These are phyloP conservation scores for Lipomyces yamanashiensis DNA, from an alignment of 805 yeast genomes.

Conservation along the genomic window DNA sequence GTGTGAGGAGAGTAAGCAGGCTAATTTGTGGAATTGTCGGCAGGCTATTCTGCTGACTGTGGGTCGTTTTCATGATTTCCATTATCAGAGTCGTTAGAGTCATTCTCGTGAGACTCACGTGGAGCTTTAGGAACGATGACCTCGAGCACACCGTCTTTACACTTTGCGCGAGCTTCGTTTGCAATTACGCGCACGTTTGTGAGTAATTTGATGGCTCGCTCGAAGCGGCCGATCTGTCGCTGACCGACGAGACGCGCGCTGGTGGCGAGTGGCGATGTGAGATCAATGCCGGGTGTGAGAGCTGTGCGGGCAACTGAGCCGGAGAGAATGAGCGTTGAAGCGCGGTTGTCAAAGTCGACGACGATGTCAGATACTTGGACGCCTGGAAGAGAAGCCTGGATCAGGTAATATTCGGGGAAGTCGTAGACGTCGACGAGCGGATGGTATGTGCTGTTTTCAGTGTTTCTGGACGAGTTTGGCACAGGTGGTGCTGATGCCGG, in stretches of 20 bases:
- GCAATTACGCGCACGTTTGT: constrained; percentile 48
- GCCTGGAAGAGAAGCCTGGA: constrained; percentile 27
- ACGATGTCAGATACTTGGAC: constrained; percentile 15
- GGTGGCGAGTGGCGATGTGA: constrained; percentile 11
- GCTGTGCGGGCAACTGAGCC: constrained; percentile 21
- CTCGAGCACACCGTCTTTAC: constrained; percentile 53
- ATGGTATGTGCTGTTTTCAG: neutral
- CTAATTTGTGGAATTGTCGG: too few species aligned
- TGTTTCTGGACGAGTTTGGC: neutral
- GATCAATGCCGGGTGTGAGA: neutral
- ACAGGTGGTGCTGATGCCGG: neutral
- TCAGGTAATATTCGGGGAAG: constrained; percentile 7
- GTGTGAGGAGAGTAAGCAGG: too few species aligned
- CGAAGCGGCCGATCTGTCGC: constrained; percentile 50
- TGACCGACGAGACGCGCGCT: constrained; percentile 40
- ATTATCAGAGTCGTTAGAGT: neutral
- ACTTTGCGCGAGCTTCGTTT: constrained; percentile 53
- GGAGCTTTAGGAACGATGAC: constrained; percentile 50
- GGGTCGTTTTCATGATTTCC: neutral
- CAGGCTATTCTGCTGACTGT: too few species aligned
- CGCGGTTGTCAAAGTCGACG: constrained; percentile 27
- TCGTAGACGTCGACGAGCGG: constrained; percentile 30
- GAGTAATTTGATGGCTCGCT: constrained; percentile 52
- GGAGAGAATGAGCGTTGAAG: constrained; percentile 5
- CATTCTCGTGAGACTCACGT: neutral